A percentile compares a stretch with the other conserved stretches of the same genome.
Conservation (phyloP, 805 yeast species). For the Saccharomycopsis amapae region DNA sequence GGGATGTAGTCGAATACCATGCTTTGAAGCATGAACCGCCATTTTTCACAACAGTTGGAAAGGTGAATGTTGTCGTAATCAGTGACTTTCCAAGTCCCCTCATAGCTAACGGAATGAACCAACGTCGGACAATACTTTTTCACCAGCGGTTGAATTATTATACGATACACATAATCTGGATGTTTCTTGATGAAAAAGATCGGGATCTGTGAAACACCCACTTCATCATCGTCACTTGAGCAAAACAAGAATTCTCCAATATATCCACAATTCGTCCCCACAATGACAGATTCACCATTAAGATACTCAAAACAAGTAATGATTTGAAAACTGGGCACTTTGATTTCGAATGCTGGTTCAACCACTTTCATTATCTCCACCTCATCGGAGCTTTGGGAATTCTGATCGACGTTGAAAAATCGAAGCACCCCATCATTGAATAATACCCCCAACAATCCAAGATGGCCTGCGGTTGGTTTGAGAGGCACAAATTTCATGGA, state of each 20-base stretch:
- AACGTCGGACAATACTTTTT: constrained; percentile 31
- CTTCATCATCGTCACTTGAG: constrained; percentile 19
- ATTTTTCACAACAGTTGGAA: constrained; percentile 26
- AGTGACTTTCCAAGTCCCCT: constrained; percentile 35
- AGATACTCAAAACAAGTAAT: constrained; percentile 46
- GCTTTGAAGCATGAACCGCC: neutral
- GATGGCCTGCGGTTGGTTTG: neutral
- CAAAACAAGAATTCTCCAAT: constrained; percentile 47
- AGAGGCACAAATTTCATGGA: constrained; percentile 1
- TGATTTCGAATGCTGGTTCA: neutral
- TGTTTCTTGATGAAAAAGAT: constrained; percentile 34
- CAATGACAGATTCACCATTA: constrained; percentile 37
- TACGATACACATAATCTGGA: constrained; percentile 29
- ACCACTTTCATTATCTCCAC: neutral
- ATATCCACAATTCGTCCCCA: constrained; percentile 54
- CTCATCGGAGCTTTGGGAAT: neutral
- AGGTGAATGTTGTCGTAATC: constrained; percentile 31
- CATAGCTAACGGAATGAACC: constrained; percentile 34
- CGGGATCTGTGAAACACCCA: constrained; percentile 25
- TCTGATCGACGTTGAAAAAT: constrained; percentile 6
- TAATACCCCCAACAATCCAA: constrained; percentile 4
- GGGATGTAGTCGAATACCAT: neutral
- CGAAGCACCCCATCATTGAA: constrained; percentile 12
- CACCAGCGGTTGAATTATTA: constrained; percentile 30
- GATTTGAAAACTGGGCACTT: constrained; percentile 5